phyloP scores from a whole-genome alignment of 441 rosid genomes.

The Syzygium malaccense region DNA sequence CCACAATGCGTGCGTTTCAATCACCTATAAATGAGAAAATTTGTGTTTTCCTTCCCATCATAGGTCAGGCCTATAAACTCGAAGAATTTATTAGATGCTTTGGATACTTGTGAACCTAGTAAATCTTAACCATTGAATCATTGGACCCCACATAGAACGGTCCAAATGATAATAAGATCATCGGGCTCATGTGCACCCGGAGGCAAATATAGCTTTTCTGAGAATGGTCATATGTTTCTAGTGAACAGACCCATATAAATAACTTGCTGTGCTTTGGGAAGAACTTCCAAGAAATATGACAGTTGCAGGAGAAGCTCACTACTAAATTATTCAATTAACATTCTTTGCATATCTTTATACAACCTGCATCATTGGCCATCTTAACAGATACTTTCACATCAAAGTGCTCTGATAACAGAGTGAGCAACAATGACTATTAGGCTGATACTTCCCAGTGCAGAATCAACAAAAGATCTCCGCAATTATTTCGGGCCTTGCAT shows the following conservation, averaged over 20 bases:
- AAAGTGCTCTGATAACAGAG: not conserved
- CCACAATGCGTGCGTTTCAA: no score
- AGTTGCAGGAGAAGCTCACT: not conserved
- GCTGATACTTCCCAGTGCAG: not conserved
- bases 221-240: not conserved
- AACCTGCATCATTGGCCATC: not conserved
- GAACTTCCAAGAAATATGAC: not conserved
- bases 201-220: not conserved
- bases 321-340: not conserved
- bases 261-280: not conserved
- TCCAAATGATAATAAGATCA: no score
- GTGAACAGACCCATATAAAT: not conserved
- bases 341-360: not conserved
- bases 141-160: no score
- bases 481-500: not conserved
- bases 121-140: no score
- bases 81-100: no score
- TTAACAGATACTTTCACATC: not conserved
- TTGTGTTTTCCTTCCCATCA: no score
- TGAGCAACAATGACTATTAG: not conserved
- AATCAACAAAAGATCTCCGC: not conserved
- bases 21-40: no score
- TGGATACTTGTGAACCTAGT: no score
- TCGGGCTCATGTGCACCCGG: no score
- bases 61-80: no score